Evolutionary conservation across 208 protist species (phyloP), one percentile per base, ranked within the genome.

Genomic region (Leishmania guyanensis): DNA sequence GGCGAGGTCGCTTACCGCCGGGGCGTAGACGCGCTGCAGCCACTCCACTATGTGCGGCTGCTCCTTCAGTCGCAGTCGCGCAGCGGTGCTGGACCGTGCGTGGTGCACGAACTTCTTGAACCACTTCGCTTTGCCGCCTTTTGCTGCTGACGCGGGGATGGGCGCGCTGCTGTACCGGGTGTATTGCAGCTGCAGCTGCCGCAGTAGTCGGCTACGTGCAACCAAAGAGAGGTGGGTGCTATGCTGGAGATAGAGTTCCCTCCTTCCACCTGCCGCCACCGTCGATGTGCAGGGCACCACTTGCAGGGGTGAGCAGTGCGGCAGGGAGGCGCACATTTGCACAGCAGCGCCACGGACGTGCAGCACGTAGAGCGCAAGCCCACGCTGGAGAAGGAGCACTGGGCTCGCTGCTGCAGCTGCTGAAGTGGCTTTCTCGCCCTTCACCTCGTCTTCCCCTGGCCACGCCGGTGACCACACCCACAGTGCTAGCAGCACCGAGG

Each of bases 381-480:
- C 79, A 26, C 87, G 87, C 64, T 90, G 87, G 29, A 90, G 58
- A 33, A 88, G 76, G 54, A 90, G 56, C 14, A 90, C 77, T 36
- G 87, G 81, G n/a, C 68, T 66, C 33, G 69, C 53, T n/a, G 77
- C 65, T n/a, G 79, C 79, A 20, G 71, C 60, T n/a, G 77, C 65
- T 17, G 79, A 72, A 29, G 71, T 29, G 5, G 54, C 53, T 22
- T 20, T 65, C 5, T 48, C 60, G 72, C 69, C 22, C 0, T 39
- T 72, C 43, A 48, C 70, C n/a, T 54, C 77, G 22, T 26, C 54
- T 0, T 62, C 54, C 26, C 36, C 79, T 65, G 39, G 72, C 84
- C 79, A 80, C 33, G 66, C 75, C 3, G 83, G 83, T 26, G 83
- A 72, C 83, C 75, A 84, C 60, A 88, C 81, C 83, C 80, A 88